Conservation (phyloP, 2,329 filamentous ascomycete species). For the Sodiomyces alkalinus region DNA sequence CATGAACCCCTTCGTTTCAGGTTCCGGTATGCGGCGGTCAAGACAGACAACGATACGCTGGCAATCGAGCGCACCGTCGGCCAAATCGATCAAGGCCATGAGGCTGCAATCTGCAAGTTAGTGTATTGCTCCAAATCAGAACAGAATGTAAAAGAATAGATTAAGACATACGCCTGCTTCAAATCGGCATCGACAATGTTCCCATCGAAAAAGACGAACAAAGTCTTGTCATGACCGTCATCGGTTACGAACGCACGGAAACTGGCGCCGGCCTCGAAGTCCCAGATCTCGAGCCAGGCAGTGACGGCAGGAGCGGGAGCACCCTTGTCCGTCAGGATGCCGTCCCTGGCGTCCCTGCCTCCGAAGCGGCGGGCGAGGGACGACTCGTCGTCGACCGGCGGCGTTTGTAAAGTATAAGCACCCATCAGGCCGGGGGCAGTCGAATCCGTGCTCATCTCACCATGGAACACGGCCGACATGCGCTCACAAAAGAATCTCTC, state of each 20-base stretch:
- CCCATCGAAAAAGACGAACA: conserved; percentile 79
- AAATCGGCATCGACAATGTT: conserved; percentile 58
- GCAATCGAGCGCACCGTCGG: conserved; percentile 61
- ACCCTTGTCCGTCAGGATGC: conserved; percentile 10
- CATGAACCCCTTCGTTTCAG: conserved; percentile 51
- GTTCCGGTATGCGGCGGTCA: conserved; percentile 50
- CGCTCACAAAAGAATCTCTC: conserved; percentile 99
- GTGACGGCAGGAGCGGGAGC: conserved; percentile 22
- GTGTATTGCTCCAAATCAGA: background rate
- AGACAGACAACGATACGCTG: conserved; percentile 67
- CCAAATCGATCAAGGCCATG: conserved; percentile 81
- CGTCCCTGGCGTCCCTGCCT: conserved; percentile 6
- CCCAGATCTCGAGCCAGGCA: conserved; percentile 66
- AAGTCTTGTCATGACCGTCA: conserved; percentile 51
- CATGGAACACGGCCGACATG: conserved; percentile 86
- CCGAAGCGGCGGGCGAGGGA: conserved; percentile 14
- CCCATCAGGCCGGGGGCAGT: conserved; percentile 77
- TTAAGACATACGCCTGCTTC: conserved; percentile 62
- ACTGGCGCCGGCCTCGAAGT: conserved; percentile 69
- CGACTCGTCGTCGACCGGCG: conserved; percentile 34
- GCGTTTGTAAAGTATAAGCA: conserved; percentile 45
- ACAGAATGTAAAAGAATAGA: too few species aligned
- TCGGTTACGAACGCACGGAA: conserved; percentile 77
- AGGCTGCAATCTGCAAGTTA: conserved; percentile 38
- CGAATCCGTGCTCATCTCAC: conserved; percentile 70